A percentile compares a stretch with the other conserved stretches of the same genome.
Evolutionary conservation across 2,329 filamentous ascomycete genomes (phyloP).

Genomic region (Conoideocrella luteorostrata): DNA sequence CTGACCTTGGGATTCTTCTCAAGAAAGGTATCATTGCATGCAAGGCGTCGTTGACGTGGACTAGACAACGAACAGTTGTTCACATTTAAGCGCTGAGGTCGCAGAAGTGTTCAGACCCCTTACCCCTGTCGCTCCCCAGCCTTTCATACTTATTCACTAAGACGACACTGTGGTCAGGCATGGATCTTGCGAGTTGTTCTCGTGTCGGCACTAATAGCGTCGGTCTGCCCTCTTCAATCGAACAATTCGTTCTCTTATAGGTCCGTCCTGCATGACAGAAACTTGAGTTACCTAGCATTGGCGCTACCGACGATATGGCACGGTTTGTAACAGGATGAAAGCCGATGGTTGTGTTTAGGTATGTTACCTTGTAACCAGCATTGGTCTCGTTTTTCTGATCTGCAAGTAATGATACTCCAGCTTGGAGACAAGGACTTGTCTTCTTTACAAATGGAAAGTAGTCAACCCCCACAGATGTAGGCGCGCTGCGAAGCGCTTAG

Average conservation of each 20-base stretch:
- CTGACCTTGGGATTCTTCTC: not conserved
- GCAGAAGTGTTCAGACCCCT: not conserved
- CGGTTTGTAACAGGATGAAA: not conserved
- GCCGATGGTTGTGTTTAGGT: too few relatives aligned
- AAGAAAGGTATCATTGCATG: not conserved
- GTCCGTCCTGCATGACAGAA: not conserved
- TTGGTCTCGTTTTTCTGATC: too few relatives aligned
- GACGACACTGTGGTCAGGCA: too few relatives aligned
- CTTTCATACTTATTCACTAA: not conserved
- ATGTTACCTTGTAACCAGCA: not conserved
- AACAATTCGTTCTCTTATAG: not conserved
- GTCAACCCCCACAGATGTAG: too few relatives aligned
- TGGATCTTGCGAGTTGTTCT: too few relatives aligned
- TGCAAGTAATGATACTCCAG: too few relatives aligned
- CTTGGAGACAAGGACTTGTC: too few relatives aligned
- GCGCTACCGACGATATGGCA: constrained; percentile 1
- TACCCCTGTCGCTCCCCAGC: not conserved
- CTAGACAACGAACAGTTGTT: constrained; percentile 8
- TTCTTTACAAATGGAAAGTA: too few relatives aligned
- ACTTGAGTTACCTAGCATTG: not conserved
- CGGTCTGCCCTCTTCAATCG: not conserved
- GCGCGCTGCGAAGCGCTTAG: too few relatives aligned
- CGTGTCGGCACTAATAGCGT: not conserved
- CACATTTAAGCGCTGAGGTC: constrained; percentile 20
- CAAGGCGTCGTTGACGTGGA: constrained; percentile 4